phyloP scores from a whole-genome alignment of 257 asterid genomes.

The Plantago ovata region DNA sequence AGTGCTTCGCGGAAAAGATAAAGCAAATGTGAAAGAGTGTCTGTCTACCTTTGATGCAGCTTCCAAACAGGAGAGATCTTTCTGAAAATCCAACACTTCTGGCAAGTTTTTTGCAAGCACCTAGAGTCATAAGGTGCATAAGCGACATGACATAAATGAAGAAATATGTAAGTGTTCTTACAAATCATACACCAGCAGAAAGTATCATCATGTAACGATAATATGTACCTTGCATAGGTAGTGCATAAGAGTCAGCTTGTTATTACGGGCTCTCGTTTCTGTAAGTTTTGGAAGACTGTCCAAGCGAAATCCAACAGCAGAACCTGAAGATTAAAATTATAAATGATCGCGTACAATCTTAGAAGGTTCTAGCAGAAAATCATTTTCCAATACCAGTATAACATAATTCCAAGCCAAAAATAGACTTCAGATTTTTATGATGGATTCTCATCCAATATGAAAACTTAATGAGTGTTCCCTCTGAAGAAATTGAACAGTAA shows the following conservation, averaged over 20 bases:
- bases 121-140: conserved; percentile 36
- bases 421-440: neutral
- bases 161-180: no score
- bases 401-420: no score
- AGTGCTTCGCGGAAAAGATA: neutral
- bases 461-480: neutral
- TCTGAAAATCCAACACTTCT: conserved; percentile 63
- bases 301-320: conserved; percentile 88
- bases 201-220: conserved; percentile 10
- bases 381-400: no score
- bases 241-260: conserved; percentile 86
- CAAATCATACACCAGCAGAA: neutral
- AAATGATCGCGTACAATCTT: conserved; percentile 1
- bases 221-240: conserved; percentile 74
- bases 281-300: conserved; percentile 88
- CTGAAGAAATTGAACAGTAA: neutral
- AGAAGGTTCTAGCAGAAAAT: no score
- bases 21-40: neutral
- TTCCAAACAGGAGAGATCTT: conserved; percentile 65
- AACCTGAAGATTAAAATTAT: conserved; percentile 39
- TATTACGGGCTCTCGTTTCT: conserved; percentile 77
- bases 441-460: neutral
- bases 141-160: no score
- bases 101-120: conserved; percentile 74
- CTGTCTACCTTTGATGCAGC: conserved; percentile 72